Conservation (phyloP, 1,284 basidiomycete genomes). For the Moesziomyces sp. region DNA sequence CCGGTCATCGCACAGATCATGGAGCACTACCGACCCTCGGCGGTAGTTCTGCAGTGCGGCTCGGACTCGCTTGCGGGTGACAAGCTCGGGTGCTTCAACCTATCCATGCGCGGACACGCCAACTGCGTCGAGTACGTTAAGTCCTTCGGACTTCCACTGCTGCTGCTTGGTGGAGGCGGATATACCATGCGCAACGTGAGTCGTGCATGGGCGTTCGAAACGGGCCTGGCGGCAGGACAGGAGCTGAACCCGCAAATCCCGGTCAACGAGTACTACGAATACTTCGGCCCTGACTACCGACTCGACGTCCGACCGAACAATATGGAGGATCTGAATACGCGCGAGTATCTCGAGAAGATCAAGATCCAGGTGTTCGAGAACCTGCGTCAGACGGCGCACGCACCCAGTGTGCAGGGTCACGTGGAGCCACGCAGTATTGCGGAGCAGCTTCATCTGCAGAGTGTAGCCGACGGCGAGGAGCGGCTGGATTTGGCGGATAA, state of each 20-base stretch:
- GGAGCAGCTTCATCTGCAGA: constrained; percentile 35
- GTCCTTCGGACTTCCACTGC: constrained; percentile 89
- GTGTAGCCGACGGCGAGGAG: constrained; percentile 48
- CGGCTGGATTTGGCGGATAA: constrained; percentile 51
- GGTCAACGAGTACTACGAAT: constrained; percentile 81
- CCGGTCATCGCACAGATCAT: constrained; percentile 95
- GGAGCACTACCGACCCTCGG: constrained; percentile 93
- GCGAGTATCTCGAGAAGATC: constrained; percentile 90
- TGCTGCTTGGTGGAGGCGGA: constrained; percentile 94
- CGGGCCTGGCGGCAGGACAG: constrained; percentile 93
- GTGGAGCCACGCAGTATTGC: constrained; percentile 54
- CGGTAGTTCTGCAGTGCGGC: constrained; percentile 96
- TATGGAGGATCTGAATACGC: constrained; percentile 93
- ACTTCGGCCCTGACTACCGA: constrained; percentile 97
- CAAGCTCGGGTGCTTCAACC: constrained; percentile 93
- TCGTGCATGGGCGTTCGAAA: constrained; percentile 97
- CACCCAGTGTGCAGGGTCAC: constrained; percentile 62
- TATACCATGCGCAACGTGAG: constrained; percentile 99
- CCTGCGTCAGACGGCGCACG: constrained; percentile 58
- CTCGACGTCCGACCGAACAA: constrained; percentile 97
- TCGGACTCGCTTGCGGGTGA: constrained; percentile 98
- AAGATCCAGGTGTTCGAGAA: constrained; percentile 88
- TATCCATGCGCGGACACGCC: constrained; percentile 97
- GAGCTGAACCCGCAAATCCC: constrained; percentile 78
- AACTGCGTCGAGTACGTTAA: constrained; percentile 98